Evolutionary conservation across 352 stramenopile genomes (phyloP).

Genomic region (Phytophthora europaea): DNA sequence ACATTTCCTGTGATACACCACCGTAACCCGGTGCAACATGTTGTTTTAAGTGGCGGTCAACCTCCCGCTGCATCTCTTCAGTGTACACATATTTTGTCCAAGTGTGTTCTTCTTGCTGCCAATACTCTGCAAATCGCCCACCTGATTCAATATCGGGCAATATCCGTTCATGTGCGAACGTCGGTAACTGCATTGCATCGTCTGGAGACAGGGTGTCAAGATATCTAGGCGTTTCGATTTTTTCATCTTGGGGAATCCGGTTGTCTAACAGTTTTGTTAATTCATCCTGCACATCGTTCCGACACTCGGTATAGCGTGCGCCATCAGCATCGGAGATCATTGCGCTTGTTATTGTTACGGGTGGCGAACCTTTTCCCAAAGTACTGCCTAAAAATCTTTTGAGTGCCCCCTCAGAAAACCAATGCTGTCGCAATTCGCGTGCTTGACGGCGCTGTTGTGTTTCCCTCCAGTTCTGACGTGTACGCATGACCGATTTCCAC

Average conservation of each 20-base stretch:
- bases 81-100: not conserved
- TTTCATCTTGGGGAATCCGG: constrained; percentile 8
- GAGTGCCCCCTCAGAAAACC: too few relatives aligned
- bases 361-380: too few relatives aligned
- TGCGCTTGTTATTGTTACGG: too few relatives aligned
- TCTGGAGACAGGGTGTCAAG: not conserved
- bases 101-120: not conserved
- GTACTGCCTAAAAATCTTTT: too few relatives aligned
- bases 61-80: not conserved
- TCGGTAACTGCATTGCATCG: not conserved
- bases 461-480: too few relatives aligned
- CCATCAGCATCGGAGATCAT: too few relatives aligned
- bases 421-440: too few relatives aligned
- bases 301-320: too few relatives aligned
- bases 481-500: too few relatives aligned
- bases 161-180: not conserved
- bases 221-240: not conserved
- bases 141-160: not conserved
- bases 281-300: too few relatives aligned
- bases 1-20: not conserved
- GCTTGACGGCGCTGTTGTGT: too few relatives aligned
- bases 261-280: constrained; percentile 20
- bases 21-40: not conserved
- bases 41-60: not conserved
- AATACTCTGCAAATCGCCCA: not conserved